Percentiles rank a stretch among this genome's conserved stretches.
Conservation (phyloP, 164 flowering plant species). For the Tetracentron sinense region DNA sequence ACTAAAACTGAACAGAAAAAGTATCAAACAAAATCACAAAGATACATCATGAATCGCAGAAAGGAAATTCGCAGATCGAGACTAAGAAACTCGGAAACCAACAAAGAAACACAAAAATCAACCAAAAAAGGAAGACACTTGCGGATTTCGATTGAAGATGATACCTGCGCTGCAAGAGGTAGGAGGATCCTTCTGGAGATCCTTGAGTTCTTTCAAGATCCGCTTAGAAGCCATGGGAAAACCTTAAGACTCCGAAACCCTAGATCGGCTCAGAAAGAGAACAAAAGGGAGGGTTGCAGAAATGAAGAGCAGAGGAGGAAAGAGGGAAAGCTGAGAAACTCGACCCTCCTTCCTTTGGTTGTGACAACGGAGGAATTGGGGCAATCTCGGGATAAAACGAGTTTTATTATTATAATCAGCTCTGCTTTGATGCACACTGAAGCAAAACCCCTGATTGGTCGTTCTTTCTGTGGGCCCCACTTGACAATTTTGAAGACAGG, state of each 20-base stretch:
- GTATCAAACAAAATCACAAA: not conserved
- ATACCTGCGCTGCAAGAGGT: slow-evolving; percentile 58
- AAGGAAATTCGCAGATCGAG: slow-evolving; percentile 4
- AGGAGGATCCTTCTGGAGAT: slow-evolving; percentile 63
- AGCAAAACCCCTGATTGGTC: not conserved
- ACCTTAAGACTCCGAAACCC: slow-evolving; percentile 11
- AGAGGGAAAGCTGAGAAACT: not conserved
- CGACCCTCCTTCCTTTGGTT: not conserved
- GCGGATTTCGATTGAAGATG: not conserved
- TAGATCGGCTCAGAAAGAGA: slow-evolving; percentile 1
- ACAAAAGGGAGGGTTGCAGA: not conserved
- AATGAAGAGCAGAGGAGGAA: not conserved
- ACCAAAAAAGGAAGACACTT: not conserved
- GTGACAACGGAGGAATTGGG: not conserved
- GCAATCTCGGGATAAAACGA: not conserved
- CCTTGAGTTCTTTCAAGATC: slow-evolving; percentile 60
- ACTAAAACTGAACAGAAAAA: not conserved
- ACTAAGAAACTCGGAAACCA: not conserved
- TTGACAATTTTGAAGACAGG: not conserved
- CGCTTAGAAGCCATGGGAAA: slow-evolving; percentile 49
- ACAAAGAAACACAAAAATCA: not conserved
- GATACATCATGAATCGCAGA: not conserved
- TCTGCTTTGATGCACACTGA: not conserved
- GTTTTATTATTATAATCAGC: not conserved
- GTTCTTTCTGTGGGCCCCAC: not conserved